Base-by-base conservation (phyloP, 2,329 filamentous ascomycete species). In the Aspergillus sergii region DNA sequence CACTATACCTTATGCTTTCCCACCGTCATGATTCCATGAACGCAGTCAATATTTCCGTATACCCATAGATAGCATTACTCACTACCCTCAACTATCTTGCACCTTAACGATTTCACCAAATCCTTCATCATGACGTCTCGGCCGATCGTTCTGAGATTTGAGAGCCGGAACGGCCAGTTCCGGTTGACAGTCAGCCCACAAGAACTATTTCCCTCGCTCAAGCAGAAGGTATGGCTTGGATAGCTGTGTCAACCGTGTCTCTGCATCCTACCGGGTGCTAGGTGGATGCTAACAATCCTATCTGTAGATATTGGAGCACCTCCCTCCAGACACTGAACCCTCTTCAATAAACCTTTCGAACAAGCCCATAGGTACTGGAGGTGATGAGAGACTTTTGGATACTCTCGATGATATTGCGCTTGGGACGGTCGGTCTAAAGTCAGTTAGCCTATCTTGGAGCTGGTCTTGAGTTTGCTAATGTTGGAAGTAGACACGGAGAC, bases 151-250 rank as follows among this genome's bases (percentile, higher is more conserved):
- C 84, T 97, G 61, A 88, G 94, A 78, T 91, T 97, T 71, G 90
- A 94, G 73, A 93, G 93, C 76, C 93, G 92, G 68, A 93, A 97
- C 82, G 95, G 95, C 82, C 95, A 95, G 84, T 90, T 94, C 79
- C 91, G 95, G 71, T 84, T 98, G 72, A 91, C 85, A 58, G 87
- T 96, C 69, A 89, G 94, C 71, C 86, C 89, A 57, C 84, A 86
- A 48, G 89, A 91, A 66, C 89, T 89, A 0, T 97, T 98, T 76
- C 75, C 83, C 23, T 81, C 85, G 10, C 79, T 89, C 32, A 76
- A 85, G 16, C 77, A 77, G 62, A 80, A 80, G 73, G 81, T 83
- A 73, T 54, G 41, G 19, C 21, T 19, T 19, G 14, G 4, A 26
- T 26, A 10, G 16, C 9, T 9, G 7, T 41, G 23, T 9, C 11